Evolutionary conservation across 768 basidiomycete genomes (phyloP), one percentile per base, ranked within the genome.

Genomic region (Auriculariales sp.): DNA sequence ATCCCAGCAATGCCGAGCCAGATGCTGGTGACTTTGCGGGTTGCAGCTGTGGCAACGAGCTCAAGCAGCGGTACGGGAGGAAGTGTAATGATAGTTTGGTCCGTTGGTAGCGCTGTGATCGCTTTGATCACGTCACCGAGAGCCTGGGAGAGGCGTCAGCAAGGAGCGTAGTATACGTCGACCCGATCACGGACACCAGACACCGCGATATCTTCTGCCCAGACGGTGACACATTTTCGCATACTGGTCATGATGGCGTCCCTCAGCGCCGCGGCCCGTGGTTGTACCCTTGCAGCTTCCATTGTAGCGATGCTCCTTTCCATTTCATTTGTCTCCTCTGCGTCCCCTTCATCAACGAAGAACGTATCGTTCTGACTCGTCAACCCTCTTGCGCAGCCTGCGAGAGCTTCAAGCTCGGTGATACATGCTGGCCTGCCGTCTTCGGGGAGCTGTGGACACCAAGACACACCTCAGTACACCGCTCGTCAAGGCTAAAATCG

Each of bases 1-100:
- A 89, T 88, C 15, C 78, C 75, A 1, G 87, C 83, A 0, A 95
- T 69, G 10, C 82, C 77, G 3, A 95, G 71, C 93, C 91, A 97
- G 1, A 86, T 74, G 1, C 79, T 84, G 4, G 81, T 89, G 14
- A 87, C 66, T 56, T 82, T 80, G 25, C 79, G 69, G 56, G 81
- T 78, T 2, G 77, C 71, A 0, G 87, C 86, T 24, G 77, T 59
- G 52, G 86, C 88, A 24, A 89, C 78, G 30, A 88, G 65, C 56
- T 80, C 81, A n/a, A 91, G 68, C 3, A 97, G 68, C 1, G 91
- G 91, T 4, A 77, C 79, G 6, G 91, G 75, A 2, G 87, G 79
- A 0, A 95, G 71, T 0, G 89, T 84, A 7, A 95, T 69, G 14
- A 95, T 62, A 0, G 89, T 94, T 17, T 67, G 71, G 49, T 91